These are phyloP conservation scores for Mucor indicus DNA, from an alignment of 371 early-diverging fungal species.

Conservation along the genomic window DNA sequence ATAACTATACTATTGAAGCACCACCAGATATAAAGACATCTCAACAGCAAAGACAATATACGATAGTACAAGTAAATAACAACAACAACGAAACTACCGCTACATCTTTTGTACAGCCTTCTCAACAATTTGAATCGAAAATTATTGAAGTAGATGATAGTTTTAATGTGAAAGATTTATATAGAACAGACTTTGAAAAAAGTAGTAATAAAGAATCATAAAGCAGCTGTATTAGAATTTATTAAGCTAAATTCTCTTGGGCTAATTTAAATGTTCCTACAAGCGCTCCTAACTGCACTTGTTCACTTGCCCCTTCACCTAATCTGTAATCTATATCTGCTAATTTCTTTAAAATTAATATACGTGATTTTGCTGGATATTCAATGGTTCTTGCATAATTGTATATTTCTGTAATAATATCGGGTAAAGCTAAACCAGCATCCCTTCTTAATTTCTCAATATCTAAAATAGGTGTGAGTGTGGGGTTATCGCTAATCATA, in stretches of 20 bases:
- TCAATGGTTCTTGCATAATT: constrained; percentile 60
- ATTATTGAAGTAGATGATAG: too few relatives aligned
- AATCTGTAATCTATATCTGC: constrained; percentile 89
- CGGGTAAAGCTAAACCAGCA: constrained; percentile 86
- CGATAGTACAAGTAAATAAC: too few relatives aligned
- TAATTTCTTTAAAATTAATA: constrained; percentile 71
- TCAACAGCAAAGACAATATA: too few relatives aligned
- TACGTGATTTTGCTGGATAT: constrained; percentile 62
- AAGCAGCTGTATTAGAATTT: too few relatives aligned
- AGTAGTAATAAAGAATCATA: too few relatives aligned
- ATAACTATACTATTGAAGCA: constrained; percentile 11
- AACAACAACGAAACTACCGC: too few relatives aligned
- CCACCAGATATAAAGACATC: too few relatives aligned
- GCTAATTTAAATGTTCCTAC: constrained; percentile 79
- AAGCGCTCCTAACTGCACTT: constrained; percentile 77
- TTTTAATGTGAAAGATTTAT: too few relatives aligned
- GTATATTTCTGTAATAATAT: constrained; percentile 80
- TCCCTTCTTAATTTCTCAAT: constrained; percentile 74
- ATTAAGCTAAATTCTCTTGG: constrained; percentile 62
- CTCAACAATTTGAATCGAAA: too few relatives aligned
- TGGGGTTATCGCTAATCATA: not conserved
- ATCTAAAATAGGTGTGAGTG: constrained; percentile 43
- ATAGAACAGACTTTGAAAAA: too few relatives aligned
- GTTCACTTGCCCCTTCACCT: constrained; percentile 78
- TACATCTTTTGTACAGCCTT: too few relatives aligned